Percentiles rank a stretch among this genome's conserved stretches.
phyloP scores from a whole-genome alignment of 805 yeast genomes.

The Saccharomyces paradoxus region DNA sequence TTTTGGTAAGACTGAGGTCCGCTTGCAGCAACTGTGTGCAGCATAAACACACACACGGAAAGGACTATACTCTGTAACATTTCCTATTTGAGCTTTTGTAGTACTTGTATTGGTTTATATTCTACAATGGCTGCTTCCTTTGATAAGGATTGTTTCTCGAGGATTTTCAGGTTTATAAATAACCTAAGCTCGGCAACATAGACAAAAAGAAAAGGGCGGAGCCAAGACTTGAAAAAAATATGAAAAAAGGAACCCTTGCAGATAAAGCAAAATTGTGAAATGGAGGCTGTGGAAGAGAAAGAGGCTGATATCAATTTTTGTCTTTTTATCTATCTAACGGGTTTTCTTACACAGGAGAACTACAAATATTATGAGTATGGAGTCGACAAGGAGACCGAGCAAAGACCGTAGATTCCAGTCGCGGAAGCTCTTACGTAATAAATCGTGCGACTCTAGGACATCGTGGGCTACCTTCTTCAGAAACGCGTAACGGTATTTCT shows the following conservation, averaged over 20 bases:
- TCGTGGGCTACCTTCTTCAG: conserved; percentile 9
- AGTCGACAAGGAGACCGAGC: conserved; percentile 2
- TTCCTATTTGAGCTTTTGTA: not conserved
- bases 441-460: conserved; percentile 13
- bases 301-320: not conserved
- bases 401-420: conserved; percentile 13
- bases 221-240: not conserved
- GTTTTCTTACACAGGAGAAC: conserved; percentile 1
- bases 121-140: not conserved
- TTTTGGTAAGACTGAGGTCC: conserved; percentile 14
- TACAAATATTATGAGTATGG: not conserved
- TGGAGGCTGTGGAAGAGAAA: not conserved
- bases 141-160: not conserved
- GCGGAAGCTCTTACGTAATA: conserved; percentile 6
- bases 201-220: not conserved
- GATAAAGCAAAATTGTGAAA: not conserved
- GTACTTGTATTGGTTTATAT: not conserved
- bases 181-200: conserved; percentile 4
- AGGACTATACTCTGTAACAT: not conserved
- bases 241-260: not conserved
- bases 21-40: not conserved
- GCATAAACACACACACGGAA: not conserved
- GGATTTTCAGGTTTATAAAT: not conserved
- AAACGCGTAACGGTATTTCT: conserved; percentile 3
- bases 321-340: not conserved